Evolutionary conservation across 768 basidiomycete species (phyloP).

Genomic region (Trametes cinnabarina): DNA sequence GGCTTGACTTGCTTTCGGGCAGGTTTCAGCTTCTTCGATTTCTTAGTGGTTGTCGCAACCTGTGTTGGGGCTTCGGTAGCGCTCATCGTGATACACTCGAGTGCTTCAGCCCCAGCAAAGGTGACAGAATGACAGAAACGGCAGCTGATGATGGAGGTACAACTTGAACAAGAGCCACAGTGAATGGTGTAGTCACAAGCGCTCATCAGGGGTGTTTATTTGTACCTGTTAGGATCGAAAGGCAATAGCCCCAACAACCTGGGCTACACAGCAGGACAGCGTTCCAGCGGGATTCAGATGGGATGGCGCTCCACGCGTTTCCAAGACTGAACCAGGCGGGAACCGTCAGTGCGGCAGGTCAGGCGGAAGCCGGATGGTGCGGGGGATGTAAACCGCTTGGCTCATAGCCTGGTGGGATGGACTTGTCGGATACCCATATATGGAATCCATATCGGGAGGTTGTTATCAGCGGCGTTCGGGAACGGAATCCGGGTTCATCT

Average conservation of each 20-base stretch:
- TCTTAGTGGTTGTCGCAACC: conserved; percentile 23
- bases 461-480: no score
- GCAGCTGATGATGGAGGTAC: not conserved
- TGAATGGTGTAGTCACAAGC: not conserved
- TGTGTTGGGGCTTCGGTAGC: conserved; percentile 23
- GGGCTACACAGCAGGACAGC: not conserved
- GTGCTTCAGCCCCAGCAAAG: not conserved
- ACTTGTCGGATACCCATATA: no score
- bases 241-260: conserved; percentile 5
- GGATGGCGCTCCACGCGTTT: not conserved
- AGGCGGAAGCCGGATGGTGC: not conserved
- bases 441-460: no score
- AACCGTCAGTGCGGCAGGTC: not conserved
- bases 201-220: conserved; percentile 5
- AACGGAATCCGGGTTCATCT: no score
- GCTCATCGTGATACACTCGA: no score
- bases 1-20: conserved; percentile 92
- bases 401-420: no score
- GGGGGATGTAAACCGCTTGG: not conserved
- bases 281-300: not conserved
- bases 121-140: not conserved
- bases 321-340: not conserved
- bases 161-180: not conserved
- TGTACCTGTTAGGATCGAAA: conserved; percentile 17
- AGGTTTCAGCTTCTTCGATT: conserved; percentile 74